Percentiles rank a stretch among this genome's conserved stretches.
Evolutionary conservation across 805 yeast genomes (phyloP).

Genomic region (Barnettozyma salicaria): DNA sequence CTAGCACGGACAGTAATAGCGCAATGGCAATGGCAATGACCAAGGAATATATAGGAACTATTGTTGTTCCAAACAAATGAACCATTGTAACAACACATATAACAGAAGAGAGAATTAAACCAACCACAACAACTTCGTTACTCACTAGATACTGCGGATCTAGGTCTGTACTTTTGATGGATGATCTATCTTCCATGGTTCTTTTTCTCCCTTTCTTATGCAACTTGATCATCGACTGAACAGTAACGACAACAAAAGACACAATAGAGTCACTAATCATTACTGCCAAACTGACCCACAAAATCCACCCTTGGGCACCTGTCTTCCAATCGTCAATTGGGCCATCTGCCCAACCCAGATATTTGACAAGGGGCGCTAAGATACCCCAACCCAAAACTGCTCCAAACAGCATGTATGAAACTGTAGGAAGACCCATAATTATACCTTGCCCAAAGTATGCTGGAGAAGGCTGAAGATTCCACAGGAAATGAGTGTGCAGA

Average conservation of each 20-base stretch:
- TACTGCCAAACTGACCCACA: constrained; percentile 88
- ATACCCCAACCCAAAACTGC: constrained; percentile 88
- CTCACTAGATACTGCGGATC: constrained; percentile 46
- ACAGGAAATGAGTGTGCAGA: constrained; percentile 58
- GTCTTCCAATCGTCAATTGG: constrained; percentile 86
- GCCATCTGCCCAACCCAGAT: constrained; percentile 82
- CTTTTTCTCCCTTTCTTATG: constrained; percentile 3
- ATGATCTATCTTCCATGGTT: not conserved
- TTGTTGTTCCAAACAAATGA: constrained; percentile 54
- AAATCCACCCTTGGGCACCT: constrained; percentile 96
- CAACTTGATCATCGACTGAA: constrained; percentile 34
- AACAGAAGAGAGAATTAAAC: constrained; percentile 59
- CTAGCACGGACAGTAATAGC: constrained; percentile 71
- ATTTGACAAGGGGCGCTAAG: constrained; percentile 72
- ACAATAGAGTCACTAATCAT: constrained; percentile 91
- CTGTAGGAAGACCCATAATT: constrained; percentile 93
- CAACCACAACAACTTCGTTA: constrained; percentile 43
- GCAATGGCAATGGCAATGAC: constrained; percentile 69
- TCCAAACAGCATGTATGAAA: constrained; percentile 85
- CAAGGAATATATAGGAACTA: constrained; percentile 68
- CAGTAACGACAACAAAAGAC: constrained; percentile 60
- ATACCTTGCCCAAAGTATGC: constrained; percentile 97
- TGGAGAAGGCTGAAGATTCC: constrained; percentile 95
- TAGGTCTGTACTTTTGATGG: constrained; percentile 19
- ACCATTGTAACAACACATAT: constrained; percentile 62